Evolutionary conservation across 257 asterid genomes (phyloP).

Genomic region (Cordia subcordata): DNA sequence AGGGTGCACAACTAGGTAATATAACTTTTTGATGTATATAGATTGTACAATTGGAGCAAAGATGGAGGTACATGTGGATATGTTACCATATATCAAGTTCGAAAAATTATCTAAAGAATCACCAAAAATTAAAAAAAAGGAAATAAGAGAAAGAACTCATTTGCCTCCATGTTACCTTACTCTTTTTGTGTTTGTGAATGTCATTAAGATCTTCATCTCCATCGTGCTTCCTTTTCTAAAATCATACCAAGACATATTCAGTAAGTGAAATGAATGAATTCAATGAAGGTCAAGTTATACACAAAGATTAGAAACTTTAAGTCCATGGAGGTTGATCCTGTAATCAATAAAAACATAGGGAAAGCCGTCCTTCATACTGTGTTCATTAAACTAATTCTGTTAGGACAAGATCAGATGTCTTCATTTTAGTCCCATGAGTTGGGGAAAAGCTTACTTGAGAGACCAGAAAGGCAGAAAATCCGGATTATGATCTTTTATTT

Average conservation of each 20-base stretch:
- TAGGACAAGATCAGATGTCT: too few species aligned
- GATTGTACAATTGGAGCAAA: not conserved
- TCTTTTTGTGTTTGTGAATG: conserved; percentile 60
- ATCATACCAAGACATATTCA: conserved; percentile 6
- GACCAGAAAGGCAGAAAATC: too few species aligned
- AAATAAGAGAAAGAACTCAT: conserved; percentile 2
- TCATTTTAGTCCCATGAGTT: too few species aligned
- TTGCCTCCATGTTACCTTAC: conserved; percentile 45
- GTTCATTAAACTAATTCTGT: too few species aligned
- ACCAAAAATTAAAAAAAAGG: not conserved
- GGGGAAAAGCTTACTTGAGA: too few species aligned
- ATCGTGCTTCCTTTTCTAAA: conserved; percentile 67
- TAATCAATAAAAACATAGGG: too few species aligned
- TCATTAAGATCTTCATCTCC: conserved; percentile 52
- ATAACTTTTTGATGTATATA: not conserved
- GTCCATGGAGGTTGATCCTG: too few species aligned
- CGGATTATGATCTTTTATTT: too few species aligned
- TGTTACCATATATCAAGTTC: not conserved
- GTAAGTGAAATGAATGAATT: not conserved
- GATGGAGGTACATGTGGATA: not conserved
- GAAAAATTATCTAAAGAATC: not conserved
- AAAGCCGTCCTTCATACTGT: too few species aligned
- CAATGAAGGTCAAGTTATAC: not conserved
- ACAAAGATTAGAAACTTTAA: too few species aligned
- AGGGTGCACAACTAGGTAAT: conserved; percentile 23